These are phyloP conservation scores for Clitopilus passeckerianus DNA, from an alignment of 768 basidiomycete genomes.

Conservation along the genomic window DNA sequence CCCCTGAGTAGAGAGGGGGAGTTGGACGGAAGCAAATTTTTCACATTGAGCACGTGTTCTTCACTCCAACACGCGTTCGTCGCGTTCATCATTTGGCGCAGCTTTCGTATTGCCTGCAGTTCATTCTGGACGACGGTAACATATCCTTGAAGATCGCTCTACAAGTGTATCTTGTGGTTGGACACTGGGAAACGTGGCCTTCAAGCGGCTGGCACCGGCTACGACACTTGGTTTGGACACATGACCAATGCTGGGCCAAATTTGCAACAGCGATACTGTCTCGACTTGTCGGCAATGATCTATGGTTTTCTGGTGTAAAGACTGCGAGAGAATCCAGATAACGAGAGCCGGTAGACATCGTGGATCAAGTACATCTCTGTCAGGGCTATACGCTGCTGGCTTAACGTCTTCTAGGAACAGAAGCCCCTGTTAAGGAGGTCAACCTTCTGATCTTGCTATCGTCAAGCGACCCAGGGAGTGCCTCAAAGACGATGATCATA, in stretches of 20 bases:
- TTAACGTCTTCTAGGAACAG: too few relatives aligned
- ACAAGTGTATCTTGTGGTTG: not conserved
- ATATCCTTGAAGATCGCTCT: not conserved
- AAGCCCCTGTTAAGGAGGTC: too few relatives aligned
- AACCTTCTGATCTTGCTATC: too few relatives aligned
- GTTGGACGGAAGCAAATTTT: slow-evolving; percentile 20
- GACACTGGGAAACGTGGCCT: not conserved
- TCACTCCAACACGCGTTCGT: not conserved
- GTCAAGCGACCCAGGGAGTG: too few relatives aligned
- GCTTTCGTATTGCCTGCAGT: not conserved
- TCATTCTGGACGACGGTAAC: not conserved
- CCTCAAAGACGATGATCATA: too few relatives aligned
- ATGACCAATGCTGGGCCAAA: not conserved
- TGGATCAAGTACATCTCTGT: too few relatives aligned
- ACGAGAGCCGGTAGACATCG: too few relatives aligned
- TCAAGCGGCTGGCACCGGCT: not conserved
- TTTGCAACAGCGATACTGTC: not conserved
- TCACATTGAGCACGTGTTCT: slow-evolving; percentile 17
- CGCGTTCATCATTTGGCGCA: not conserved
- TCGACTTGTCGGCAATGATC: not conserved
- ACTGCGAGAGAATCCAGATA: too few relatives aligned
- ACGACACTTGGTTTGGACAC: not conserved
- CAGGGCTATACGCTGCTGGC: too few relatives aligned
- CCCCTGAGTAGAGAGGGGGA: slow-evolving; percentile 17
- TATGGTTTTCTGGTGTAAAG: not conserved